phyloP scores from a whole-genome alignment of 2,329 filamentous ascomycete species.

The Aspergillus fructus region DNA sequence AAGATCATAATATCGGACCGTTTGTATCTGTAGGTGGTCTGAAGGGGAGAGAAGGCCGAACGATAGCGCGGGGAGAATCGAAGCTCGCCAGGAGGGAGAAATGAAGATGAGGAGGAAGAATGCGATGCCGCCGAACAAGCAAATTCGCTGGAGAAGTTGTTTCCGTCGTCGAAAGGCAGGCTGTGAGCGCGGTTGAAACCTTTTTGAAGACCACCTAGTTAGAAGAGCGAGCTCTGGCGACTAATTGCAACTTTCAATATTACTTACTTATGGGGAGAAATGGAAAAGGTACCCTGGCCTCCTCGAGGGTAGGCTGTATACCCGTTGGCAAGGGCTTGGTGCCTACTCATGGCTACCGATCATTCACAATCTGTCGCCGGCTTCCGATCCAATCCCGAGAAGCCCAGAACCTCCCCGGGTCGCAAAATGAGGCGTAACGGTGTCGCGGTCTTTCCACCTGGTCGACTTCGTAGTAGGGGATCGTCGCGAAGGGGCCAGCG shows the following conservation, averaged over 20 bases:
- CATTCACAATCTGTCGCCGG: conserved; percentile 30
- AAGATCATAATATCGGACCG: conserved; percentile 94
- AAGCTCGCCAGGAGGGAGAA: conserved; percentile 70
- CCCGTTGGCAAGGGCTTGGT: conserved; percentile 82
- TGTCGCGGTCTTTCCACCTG: neutral
- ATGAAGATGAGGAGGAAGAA: conserved; percentile 67
- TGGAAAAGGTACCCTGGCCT: conserved; percentile 73
- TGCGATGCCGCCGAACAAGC: conserved; percentile 54
- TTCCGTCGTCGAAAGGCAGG: conserved; percentile 71
- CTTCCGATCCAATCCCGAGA: conserved; percentile 4
- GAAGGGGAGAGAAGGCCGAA: conserved; percentile 68
- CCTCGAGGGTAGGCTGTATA: conserved; percentile 66
- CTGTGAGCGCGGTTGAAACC: conserved; percentile 81
- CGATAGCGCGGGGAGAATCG: conserved; percentile 62
- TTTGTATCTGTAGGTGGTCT: conserved; percentile 80
- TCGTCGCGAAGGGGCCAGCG: neutral
- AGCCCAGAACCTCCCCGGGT: conserved; percentile 2
- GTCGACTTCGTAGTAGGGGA: neutral
- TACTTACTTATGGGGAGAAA: conserved; percentile 80
- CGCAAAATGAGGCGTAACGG: neutral
- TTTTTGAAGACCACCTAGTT: conserved; percentile 35
- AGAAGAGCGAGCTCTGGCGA: conserved; percentile 3
- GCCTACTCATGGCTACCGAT: conserved; percentile 73
- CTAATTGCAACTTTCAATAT: neutral
- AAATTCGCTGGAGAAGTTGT: conserved; percentile 69